A percentile compares a stretch with the other conserved stretches of the same genome.
Conservation (phyloP, 78 protist species). For the Chrysochromulina tobinii region DNA sequence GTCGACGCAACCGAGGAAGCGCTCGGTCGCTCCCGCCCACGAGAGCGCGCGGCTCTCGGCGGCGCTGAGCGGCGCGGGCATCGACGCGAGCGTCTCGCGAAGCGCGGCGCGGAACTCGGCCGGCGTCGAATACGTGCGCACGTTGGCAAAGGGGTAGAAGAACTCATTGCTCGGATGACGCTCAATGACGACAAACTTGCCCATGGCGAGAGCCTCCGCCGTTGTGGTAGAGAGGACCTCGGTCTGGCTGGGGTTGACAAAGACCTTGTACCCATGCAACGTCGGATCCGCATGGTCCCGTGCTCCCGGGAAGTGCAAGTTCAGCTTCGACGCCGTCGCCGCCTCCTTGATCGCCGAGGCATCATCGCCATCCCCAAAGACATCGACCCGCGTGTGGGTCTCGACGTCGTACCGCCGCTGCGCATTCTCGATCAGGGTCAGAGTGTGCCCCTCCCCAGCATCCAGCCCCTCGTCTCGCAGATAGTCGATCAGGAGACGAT, state of each 20-base stretch:
- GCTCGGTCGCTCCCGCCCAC: not conserved
- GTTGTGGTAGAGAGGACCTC: constrained; percentile 35
- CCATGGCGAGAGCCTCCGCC: constrained; percentile 47
- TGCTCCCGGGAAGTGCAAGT: not conserved
- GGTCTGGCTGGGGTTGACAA: constrained; percentile 3
- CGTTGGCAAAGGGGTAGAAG: not conserved
- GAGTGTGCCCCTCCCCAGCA: not conserved
- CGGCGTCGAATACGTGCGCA: not conserved
- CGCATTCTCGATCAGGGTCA: not conserved
- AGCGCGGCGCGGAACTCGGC: not conserved
- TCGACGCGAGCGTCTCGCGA: not conserved
- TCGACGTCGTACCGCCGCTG: not conserved
- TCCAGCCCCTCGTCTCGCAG: not conserved
- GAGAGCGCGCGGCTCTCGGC: not conserved
- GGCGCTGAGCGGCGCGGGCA: not conserved
- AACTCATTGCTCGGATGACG: not conserved
- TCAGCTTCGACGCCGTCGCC: not conserved
- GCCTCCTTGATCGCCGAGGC: not conserved
- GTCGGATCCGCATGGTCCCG: not conserved
- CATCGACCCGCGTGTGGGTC: not conserved
- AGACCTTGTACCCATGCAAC: not conserved
- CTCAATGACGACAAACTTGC: not conserved
- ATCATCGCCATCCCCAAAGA: not conserved
- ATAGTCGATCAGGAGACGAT: not conserved
- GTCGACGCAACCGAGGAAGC: not conserved